Percentiles rank a stretch among this genome's conserved stretches.
phyloP scores from a whole-genome alignment of 2,329 filamentous ascomycete species.

The Teratosphaeria destructans region DNA sequence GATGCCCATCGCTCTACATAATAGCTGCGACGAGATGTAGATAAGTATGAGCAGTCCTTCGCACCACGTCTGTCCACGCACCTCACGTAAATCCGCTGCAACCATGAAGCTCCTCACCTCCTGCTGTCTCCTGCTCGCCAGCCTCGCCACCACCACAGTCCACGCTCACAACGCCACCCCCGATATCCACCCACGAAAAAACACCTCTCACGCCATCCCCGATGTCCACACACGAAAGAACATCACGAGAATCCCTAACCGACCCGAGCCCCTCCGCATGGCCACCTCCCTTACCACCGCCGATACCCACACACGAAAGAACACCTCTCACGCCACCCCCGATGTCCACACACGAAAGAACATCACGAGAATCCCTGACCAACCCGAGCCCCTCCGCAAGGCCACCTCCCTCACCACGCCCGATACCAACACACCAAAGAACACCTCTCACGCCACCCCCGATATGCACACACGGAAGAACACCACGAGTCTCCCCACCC shows the following conservation, averaged over 20 bases:
- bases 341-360: too few relatives aligned
- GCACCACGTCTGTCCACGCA: not conserved
- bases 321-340: constrained; percentile 5
- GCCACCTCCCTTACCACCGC: constrained; percentile 11
- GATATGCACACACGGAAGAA: too few relatives aligned
- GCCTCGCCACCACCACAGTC: not conserved
- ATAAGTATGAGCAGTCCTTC: not conserved
- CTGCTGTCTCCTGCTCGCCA: constrained; percentile 3
- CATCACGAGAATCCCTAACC: constrained; percentile 8
- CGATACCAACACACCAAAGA: too few relatives aligned
- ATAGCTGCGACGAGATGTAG: not conserved
- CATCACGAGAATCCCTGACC: not conserved
- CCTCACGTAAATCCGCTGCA: not conserved
- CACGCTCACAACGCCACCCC: not conserved
- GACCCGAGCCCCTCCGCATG: constrained; percentile 10
- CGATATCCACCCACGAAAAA: not conserved
- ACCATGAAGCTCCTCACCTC: constrained; percentile 7
- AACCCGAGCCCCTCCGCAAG: constrained; percentile 12
- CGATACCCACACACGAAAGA: not conserved
- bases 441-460: constrained; percentile 5
- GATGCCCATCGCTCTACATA: too few relatives aligned
- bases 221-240: not conserved
- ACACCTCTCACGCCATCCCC: constrained; percentile 5
- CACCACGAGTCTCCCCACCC: not conserved
- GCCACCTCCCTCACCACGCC: constrained; percentile 9